Evolutionary conservation across 352 stramenopile species (phyloP), one percentile per base, ranked within the genome.

Genomic region (Pythium aristosporum): DNA sequence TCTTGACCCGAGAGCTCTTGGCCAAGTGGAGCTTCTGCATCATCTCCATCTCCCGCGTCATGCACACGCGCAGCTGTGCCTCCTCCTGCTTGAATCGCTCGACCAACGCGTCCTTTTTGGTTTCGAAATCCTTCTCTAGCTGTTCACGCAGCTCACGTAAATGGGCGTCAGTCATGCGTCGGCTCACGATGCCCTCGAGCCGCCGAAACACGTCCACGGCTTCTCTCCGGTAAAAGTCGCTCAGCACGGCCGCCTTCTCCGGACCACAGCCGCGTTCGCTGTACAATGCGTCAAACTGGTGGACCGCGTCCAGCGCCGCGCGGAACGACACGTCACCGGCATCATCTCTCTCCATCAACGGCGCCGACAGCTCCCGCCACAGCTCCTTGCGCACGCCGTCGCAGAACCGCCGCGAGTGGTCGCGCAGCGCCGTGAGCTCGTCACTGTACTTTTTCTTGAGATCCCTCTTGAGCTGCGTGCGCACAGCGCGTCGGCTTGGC

Each of bases 21-120:
- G 69, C 79, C 37, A 85, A 59, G 37, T 89, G 77, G 57, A 89
- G 67, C 43, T 91, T 92, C 47, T 87, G 77, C 75, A 85, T 85
- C 51, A 82, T 84, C 42, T 89, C 74, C 53, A 85, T 71, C 56
- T 94, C 86, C 3, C 74, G 73, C 10, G 66, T 69, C 71, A 94
- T 76, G 47, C 75, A 69, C 51, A 68, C 63, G 15, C 82, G 82
- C 25, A 94, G 54, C 50, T 92, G 77, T 0, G 60, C 71, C 60
- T 92, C 80, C 41, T 93, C 74, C 21, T 79, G 73, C 46, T 84
- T 76, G 46, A 94, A 94, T 32, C 88, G 84, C 18, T 69, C 73
- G 13, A 86, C 69, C 3, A 94, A 72, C 48, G 77, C 68, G 9
- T 73, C 63, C 47, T 90, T 90, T 34, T 89, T 89, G 25, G 63